These are phyloP conservation scores for Basipetospora chlamydospora DNA, from an alignment of 2,329 filamentous ascomycete genomes.

Conservation along the genomic window DNA sequence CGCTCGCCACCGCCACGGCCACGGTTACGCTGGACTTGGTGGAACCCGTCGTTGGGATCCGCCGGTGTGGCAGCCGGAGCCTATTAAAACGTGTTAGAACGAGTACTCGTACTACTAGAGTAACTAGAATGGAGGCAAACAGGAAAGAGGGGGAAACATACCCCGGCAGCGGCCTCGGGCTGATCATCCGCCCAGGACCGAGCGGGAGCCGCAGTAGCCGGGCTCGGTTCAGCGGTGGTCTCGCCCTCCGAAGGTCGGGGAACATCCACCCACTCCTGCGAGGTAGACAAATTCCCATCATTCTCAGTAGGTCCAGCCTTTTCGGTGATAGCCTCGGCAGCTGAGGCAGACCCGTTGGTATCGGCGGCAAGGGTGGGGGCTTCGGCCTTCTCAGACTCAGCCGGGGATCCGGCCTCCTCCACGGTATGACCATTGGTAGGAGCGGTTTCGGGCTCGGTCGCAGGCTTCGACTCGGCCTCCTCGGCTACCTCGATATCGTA, in stretches of 20 bases:
- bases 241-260: conserved; percentile 55
- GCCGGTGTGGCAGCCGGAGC: conserved; percentile 23
- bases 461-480: conserved; percentile 12
- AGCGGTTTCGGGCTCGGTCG: conserved; percentile 2
- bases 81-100: conserved; percentile 9
- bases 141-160: conserved; percentile 15
- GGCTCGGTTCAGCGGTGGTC: conserved; percentile 39
- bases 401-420: background rate
- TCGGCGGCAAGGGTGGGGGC: conserved; percentile 17
- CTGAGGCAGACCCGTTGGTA: conserved; percentile 32
- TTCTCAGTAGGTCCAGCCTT: conserved; percentile 35
- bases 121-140: background rate
- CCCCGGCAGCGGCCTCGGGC: conserved; percentile 35
- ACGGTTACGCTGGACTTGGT: conserved; percentile 51
- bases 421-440: too few species aligned
- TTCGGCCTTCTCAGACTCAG: conserved; percentile 13
- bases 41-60: conserved; percentile 51
- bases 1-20: conserved; percentile 39
- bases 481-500: conserved; percentile 16
- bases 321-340: conserved; percentile 41
- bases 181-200: conserved; percentile 78
- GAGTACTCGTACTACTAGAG: too few species aligned
- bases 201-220: conserved; percentile 36
- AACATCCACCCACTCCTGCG: conserved; percentile 56
- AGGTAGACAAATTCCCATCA: conserved; percentile 25